Evolutionary conservation across 2,329 filamentous ascomycete genomes (phyloP), one percentile per base, ranked within the genome.

Genomic region (Botrytis fragariae): DNA sequence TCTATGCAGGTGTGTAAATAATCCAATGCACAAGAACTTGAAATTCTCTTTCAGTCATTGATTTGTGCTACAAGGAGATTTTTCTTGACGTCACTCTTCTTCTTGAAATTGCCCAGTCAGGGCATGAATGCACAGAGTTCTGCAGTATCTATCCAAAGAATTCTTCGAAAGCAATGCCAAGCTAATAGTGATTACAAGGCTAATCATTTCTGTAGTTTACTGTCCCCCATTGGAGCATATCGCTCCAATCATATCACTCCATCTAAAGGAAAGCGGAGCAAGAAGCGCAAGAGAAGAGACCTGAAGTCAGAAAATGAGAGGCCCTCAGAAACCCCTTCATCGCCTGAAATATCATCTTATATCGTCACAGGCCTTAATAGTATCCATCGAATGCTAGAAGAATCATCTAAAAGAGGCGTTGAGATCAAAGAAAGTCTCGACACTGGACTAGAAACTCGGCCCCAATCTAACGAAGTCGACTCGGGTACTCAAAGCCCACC

Each of bases 281-380:
- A 84, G 78, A 89, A 86, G 77, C 82, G 86, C 72, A 88, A 88
- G 77, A 84, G 83, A 63, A 82, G 82, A 70, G 77, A 82, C 76
- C 78, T 79, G 42, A 80, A 79, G 63, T 57, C 74, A 32, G 74
- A 77, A 25, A 48, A 72, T 39, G 71, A 75, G 73, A 61, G 51
- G 69, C 63, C 64, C 74, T 74, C 57, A 74, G 59, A 71, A 42
- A 76, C 71, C 76, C 83, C 82, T 35, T 84, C 83, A 62, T 76
- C 74, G 64, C 89, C 90, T 5, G 87, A 87, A 65, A 82, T 93
- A 14, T 81, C 83, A n/a, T 82, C 82, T 5, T 86, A 86, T 75
- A 80, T 94, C 57, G 87, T 92, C 67, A 83, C 92, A 65, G 92
- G 92, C 4, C 83, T 93, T 62, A 88, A 90, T 77, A 85, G 83